Evolutionary conservation across 2,329 filamentous ascomycete genomes (phyloP), one percentile per base, ranked within the genome.

Genomic region (Aureobasidium sp.): DNA sequence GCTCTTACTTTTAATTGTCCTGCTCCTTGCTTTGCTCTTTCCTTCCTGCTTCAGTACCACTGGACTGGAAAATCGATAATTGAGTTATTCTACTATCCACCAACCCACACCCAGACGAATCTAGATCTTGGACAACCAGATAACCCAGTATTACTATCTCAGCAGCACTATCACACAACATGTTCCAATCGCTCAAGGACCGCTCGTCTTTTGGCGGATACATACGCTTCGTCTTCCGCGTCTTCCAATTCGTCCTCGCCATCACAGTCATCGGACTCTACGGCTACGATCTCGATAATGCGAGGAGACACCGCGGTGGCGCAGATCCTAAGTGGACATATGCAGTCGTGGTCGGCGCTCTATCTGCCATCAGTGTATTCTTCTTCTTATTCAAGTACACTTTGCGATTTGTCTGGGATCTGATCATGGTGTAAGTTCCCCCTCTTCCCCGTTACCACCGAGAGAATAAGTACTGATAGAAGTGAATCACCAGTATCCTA

Each of bases 191-290:
- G 29, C 50, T 64, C 38, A 64, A 64, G n/a, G 60, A 64, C 16
- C 48, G 50, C 29, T 55, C 50, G 1, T 48, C 40, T 0, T 64
- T 64, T 38, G 60, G 60, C 20, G 60, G 60, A 16, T 45, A 40
- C 48, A 73, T 84, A 70, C 91, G 91, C 74, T 80, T 85, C 29
- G 70, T 85, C 69, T 80, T 94, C n/a, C 92, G 95, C 75, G 84
- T 95, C 77, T 79, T 91, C 67, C 93, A 95, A 74, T 90, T 97
- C 74, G 85, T 92, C 66, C 85, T 97, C 69, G 93, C 90, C 18
- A 80, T 97, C 66, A 87, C 91, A 1, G 91, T 96, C 64, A 90
- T 91, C 69, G 94, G 92, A 1, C 87, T 97, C 25, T 97, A 96
- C 70, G 92, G 90, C 42, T 79, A 85, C 29, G 92, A 95, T 74